Conservation (phyloP, 2,329 filamentous ascomycete species). For the Bipolaris sorokiniana region DNA sequence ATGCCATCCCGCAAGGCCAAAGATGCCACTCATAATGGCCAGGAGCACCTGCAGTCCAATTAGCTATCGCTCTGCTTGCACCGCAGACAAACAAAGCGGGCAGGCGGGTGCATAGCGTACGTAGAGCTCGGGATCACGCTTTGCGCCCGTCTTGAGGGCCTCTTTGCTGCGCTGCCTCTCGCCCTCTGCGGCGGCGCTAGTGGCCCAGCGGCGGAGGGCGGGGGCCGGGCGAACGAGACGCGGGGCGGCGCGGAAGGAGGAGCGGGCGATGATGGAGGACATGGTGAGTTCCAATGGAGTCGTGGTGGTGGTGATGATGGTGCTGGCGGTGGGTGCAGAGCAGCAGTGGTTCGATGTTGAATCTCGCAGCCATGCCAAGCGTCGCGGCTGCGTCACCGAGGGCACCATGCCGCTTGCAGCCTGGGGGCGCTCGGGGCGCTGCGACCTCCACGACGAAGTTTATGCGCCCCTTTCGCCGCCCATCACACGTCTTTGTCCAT, state of each 20-base stretch:
- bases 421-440: conserved; percentile 18
- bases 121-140: conserved; percentile 76
- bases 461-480: conserved; percentile 27
- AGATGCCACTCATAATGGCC: conserved; percentile 86
- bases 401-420: conserved; percentile 15
- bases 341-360: conserved; percentile 31
- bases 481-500: conserved; percentile 8
- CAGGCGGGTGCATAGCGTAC: conserved; percentile 54
- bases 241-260: conserved; percentile 55
- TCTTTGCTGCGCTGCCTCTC: conserved; percentile 56
- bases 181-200: conserved; percentile 50
- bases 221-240: conserved; percentile 49
- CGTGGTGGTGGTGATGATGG: conserved; percentile 8
- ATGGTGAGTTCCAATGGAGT: conserved; percentile 44
- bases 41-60: conserved; percentile 73
- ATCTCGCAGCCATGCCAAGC: conserved; percentile 22
- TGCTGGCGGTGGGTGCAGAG: conserved; percentile 15
- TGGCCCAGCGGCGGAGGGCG: conserved; percentile 44
- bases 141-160: conserved; percentile 67
- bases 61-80: conserved; percentile 23
- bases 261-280: conserved; percentile 54
- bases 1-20: conserved; percentile 88
- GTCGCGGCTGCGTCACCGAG: conserved; percentile 22
- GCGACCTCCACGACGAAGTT: conserved; percentile 18
- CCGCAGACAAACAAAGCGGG: background rate